Evolutionary conservation across 2,329 filamentous ascomycete species (phyloP), one percentile per base, ranked within the genome.

Genomic region (Hypoxylon sp.): DNA sequence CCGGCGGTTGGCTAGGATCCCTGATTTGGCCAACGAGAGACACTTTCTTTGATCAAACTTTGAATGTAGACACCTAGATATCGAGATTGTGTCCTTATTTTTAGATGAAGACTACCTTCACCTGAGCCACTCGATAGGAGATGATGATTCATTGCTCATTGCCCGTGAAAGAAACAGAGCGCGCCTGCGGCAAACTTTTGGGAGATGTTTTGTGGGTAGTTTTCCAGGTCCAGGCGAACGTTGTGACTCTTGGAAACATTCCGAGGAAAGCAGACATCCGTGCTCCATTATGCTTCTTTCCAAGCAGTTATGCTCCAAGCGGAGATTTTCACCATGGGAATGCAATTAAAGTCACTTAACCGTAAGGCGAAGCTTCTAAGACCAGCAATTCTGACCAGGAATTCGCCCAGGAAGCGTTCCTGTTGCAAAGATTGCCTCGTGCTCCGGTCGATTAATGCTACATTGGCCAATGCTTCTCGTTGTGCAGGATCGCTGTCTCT

Each of bases 391-490:
- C 61, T 64, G 53, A 66, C 65, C 63, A 68, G 70, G 72, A 70
- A 72, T 71, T 69, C 72, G 70, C 64, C 66, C 60, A 64, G 68
- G 66, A 61, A 69, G 61, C 68, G 60, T 72, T 73, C 27, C 68
- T 74, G 75, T 76, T 73, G 72, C 76, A 77, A 69, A 54, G 69
- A 53, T 53, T 74, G 76, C 75, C 60, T 76, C 75, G 74, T 75
- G 66, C 69, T 70, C 61, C 72, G 51, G 68, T 50, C 48, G 68
- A 71, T 76, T 62, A 73, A 73, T 75, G 74, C 74, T 72, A 70
- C 66, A 69, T 70, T 69, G 67, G 59, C 65, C 66, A 57, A 68
- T 66, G 54, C 66, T 68, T 68, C 58, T 56, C 48, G 42, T 61
- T 40, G 58, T 61, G 70, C 68, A 72, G 71, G 70, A 71, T 74